Evolutionary conservation across 108 stramenopile species (phyloP).

Genomic region (Schizochytrium sp.): DNA sequence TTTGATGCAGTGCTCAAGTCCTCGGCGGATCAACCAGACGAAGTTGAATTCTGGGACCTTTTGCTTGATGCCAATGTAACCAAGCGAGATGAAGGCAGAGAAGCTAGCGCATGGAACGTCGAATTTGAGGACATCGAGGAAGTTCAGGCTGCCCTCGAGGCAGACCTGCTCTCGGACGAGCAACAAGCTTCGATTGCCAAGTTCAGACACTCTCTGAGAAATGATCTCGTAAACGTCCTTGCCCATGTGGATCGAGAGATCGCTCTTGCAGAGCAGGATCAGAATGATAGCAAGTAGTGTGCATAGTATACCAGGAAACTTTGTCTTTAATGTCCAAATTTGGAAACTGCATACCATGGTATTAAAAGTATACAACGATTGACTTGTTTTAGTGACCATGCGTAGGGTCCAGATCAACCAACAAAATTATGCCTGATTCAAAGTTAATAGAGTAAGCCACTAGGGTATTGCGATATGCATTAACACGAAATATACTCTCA

Average conservation of each 20-base stretch:
- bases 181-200: neutral
- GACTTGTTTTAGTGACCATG: too few relatives aligned
- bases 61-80: neutral
- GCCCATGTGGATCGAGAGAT: conserved; percentile 17
- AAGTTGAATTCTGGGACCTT: conserved; percentile 25
- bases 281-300: neutral
- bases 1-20: neutral
- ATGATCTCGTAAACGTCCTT: neutral
- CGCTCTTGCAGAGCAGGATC: neutral
- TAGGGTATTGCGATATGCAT: too few relatives aligned
- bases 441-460: too few relatives aligned
- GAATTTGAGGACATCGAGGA: conserved; percentile 25
- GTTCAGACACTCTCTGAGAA: neutral
- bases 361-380: too few relatives aligned
- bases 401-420: too few relatives aligned
- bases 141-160: neutral
- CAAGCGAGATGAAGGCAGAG: neutral
- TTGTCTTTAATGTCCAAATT: too few relatives aligned
- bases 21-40: neutral
- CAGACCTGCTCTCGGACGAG: neutral
- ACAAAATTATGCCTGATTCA: too few relatives aligned
- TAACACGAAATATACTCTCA: too few relatives aligned
- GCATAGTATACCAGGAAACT: neutral
- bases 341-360: too few relatives aligned
- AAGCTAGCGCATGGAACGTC: neutral